phyloP scores from a whole-genome alignment of 805 yeast genomes.

The Kodamaea sagamina region DNA sequence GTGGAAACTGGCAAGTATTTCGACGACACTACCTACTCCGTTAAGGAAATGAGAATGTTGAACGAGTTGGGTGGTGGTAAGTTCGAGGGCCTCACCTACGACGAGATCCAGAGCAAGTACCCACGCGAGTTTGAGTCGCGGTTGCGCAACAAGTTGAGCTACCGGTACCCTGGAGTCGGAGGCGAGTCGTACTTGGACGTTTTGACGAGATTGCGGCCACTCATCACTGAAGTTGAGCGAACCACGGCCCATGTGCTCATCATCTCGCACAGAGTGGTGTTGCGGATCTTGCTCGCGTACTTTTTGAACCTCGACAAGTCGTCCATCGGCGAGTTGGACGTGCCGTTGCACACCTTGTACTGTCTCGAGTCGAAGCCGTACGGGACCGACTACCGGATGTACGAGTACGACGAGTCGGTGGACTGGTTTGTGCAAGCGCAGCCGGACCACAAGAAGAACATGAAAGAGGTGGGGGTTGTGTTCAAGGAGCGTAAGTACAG shows the following conservation, averaged over 20 bases:
- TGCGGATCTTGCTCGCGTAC: constrained; percentile 83
- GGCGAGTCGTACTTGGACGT: constrained; percentile 97
- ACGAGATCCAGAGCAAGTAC: constrained; percentile 68
- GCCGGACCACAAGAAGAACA: constrained; percentile 55
- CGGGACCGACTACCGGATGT: constrained; percentile 91
- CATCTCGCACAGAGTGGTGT: constrained; percentile 87
- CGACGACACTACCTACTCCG: constrained; percentile 69
- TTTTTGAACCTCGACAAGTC: constrained; percentile 80
- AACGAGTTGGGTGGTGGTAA: constrained; percentile 93
- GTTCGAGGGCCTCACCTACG: constrained; percentile 91
- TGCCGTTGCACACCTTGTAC: constrained; percentile 89
- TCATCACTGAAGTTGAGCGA: constrained; percentile 90
- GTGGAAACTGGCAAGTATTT: constrained; percentile 77
- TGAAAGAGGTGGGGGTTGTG: constrained; percentile 70
- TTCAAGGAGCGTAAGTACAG: constrained; percentile 69
- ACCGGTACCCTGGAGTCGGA: constrained; percentile 95
- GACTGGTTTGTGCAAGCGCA: constrained; percentile 79
- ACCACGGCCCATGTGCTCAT: constrained; percentile 83
- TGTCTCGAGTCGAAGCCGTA: constrained; percentile 91
- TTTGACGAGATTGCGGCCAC: constrained; percentile 82
- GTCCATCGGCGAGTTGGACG: constrained; percentile 84
- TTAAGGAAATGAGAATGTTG: constrained; percentile 89
- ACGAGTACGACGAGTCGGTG: constrained; percentile 75
- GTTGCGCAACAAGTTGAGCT: constrained; percentile 72
- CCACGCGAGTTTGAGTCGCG: constrained; percentile 83